A percentile compares a stretch with the other conserved stretches of the same genome.
Evolutionary conservation across 2,329 filamentous ascomycete species (phyloP).

Genomic region (Cladosporium cucumerinum): DNA sequence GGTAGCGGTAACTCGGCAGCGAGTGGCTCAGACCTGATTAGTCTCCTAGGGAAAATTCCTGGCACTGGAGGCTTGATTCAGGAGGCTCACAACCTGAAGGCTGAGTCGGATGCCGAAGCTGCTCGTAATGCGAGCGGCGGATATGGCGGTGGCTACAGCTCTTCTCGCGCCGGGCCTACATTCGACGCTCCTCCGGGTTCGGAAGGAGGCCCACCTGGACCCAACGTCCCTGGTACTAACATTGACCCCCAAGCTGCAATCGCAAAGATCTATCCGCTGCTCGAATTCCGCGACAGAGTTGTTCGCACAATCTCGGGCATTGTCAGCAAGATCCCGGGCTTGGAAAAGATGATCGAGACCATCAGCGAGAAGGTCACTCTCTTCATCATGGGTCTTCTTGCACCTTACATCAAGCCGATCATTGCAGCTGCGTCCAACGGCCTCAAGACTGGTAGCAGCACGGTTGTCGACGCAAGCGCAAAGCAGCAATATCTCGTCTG

Average conservation of each 20-base stretch:
- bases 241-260: slow-evolving; percentile 60
- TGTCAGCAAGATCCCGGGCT: slow-evolving; percentile 86
- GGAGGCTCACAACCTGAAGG: slow-evolving; percentile 47
- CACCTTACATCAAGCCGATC: slow-evolving; percentile 87
- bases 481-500: slow-evolving; percentile 52
- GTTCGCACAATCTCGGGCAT: slow-evolving; percentile 80
- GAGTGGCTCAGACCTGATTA: slow-evolving; percentile 54
- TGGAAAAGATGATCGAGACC: slow-evolving; percentile 85
- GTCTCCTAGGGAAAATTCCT: slow-evolving; percentile 72
- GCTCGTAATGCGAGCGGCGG: slow-evolving; percentile 32
- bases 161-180: slow-evolving; percentile 35
- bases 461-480: slow-evolving; percentile 55
- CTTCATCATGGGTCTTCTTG: slow-evolving; percentile 85
- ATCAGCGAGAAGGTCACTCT: slow-evolving; percentile 90
- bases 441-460: slow-evolving; percentile 80
- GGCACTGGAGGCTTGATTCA: slow-evolving; percentile 46
- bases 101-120: slow-evolving; percentile 47
- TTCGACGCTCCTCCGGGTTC: slow-evolving; percentile 39
- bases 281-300: slow-evolving; percentile 90
- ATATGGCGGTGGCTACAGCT: slow-evolving; percentile 35
- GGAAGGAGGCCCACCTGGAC: slow-evolving; percentile 32
- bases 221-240: slow-evolving; percentile 67
- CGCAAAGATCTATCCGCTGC: slow-evolving; percentile 83
- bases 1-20: slow-evolving; percentile 31
- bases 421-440: slow-evolving; percentile 81